Base-by-base conservation (phyloP, 2,329 filamentous ascomycete genomes). In the Fusarium tuaranense region DNA sequence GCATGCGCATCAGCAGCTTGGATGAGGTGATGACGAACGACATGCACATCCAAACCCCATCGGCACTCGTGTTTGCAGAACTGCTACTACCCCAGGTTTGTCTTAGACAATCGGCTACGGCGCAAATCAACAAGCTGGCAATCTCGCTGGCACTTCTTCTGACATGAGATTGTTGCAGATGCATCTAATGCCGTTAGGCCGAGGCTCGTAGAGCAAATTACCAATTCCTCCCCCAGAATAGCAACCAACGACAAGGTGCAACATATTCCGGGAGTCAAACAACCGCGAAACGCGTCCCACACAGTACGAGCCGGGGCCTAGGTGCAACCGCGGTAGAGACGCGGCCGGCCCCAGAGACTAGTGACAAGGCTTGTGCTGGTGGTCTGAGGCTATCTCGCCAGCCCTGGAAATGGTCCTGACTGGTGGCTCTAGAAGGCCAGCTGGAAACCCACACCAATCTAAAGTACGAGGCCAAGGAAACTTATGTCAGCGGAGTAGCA, bases 51-150 rank as follows among this genome's bases (percentile, higher is more conserved):
- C 59, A 62, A 32, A 25, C 59, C 51, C 51, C 44, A 34, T 69
- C 53, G 27, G 39, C 62, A 67, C 46, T 53, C 44, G 34, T 22
- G 30, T 53, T 53, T 62, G 41, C 70, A 62, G 20, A 32, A 55
- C 51, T 32, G 22, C 36, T 75, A 70, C 72, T 75, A 70, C 72
- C 69, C 72, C 69, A 51, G 65, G 60, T 70, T 74, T 68, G 61
- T 74, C 69, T 74, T 59, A 58, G 58, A 72, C 51, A 72, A 72
- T 63, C 39, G 68, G 53, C 36, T 53, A 55, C 25, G 39, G 61
- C 63, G 58, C 72, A 36, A 34, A 25, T 60, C 55, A 71, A 62
- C 55, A 74, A 59, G 60, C 55, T 44, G 51, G 22, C 48, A 63
- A 41, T 63, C 32, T 36, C 59, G 36, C 18, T 44, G 38, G 30